Evolutionary conservation across 2,329 filamentous ascomycete genomes (phyloP).

Genomic region (Cadophora gregata): DNA sequence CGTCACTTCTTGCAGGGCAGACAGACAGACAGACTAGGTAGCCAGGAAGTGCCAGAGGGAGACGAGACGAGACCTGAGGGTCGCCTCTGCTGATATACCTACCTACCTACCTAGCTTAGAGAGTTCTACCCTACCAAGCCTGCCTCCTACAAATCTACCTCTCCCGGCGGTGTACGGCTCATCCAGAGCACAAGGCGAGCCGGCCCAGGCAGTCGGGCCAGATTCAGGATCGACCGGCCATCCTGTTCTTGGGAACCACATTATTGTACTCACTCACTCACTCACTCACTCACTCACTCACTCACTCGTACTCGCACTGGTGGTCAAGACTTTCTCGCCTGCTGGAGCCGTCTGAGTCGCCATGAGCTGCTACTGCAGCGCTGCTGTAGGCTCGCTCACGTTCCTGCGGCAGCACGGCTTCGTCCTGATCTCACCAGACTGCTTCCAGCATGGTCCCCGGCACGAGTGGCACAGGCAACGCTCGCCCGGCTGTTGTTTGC

Average conservation of each 20-base stretch:
- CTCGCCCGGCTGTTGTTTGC: constrained; percentile 14
- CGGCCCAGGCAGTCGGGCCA: background rate
- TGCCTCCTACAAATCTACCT: too few species aligned
- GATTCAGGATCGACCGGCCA: constrained; percentile 1
- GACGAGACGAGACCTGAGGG: constrained; percentile 7
- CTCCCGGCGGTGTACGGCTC: constrained; percentile 13
- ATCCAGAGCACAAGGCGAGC: constrained; percentile 4
- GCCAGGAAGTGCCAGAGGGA: background rate
- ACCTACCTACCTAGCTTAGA: too few species aligned
- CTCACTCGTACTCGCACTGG: too few species aligned
- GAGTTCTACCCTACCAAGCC: too few species aligned
- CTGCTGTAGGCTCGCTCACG: constrained; percentile 19
- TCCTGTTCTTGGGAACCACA: background rate
- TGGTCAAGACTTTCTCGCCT: constrained; percentile 2
- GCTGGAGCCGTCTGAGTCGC: background rate
- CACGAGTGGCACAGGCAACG: background rate
- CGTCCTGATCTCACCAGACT: constrained; percentile 17
- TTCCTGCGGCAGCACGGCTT: constrained; percentile 22
- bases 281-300: too few species aligned
- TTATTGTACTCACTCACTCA: too few species aligned
- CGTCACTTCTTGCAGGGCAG: background rate
- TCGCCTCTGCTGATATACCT: constrained; percentile 7
- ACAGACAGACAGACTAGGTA: background rate
- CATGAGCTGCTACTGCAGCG: constrained; percentile 1
- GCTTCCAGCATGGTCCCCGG: constrained; percentile 17